phyloP scores from a whole-genome alignment of 2,329 filamentous ascomycete genomes.

The Apiospora koreana region DNA sequence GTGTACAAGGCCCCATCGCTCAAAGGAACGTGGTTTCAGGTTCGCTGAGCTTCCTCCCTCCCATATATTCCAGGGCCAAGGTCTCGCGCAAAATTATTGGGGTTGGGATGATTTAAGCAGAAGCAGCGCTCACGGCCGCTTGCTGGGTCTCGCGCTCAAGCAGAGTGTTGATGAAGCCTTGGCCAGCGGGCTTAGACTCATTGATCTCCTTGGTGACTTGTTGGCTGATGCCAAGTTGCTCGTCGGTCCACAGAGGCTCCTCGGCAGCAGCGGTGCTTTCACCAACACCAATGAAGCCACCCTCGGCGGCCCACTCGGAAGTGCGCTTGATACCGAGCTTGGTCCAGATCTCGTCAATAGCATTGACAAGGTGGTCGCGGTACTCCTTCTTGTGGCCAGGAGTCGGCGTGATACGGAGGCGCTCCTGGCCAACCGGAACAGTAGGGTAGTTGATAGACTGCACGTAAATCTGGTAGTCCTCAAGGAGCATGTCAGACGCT shows the following conservation, averaged over 20 bases:
- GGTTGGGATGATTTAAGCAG: slow-evolving; percentile 28
- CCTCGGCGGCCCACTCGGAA: slow-evolving; percentile 85
- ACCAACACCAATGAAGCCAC: slow-evolving; percentile 94
- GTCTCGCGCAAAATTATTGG: neutral
- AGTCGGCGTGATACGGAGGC: slow-evolving; percentile 92
- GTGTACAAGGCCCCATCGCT: slow-evolving; percentile 26
- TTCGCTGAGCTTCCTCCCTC: slow-evolving; percentile 31
- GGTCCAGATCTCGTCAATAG: slow-evolving; percentile 85
- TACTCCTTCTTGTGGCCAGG: slow-evolving; percentile 86
- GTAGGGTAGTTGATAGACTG: slow-evolving; percentile 48
- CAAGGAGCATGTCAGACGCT: slow-evolving; percentile 88
- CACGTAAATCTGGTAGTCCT: slow-evolving; percentile 92
- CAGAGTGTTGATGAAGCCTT: slow-evolving; percentile 57
- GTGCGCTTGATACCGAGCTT: slow-evolving; percentile 90
- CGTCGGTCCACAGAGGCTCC: slow-evolving; percentile 86
- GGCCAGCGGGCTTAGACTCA: slow-evolving; percentile 39
- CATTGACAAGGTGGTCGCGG: slow-evolving; percentile 81
- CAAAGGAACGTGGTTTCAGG: slow-evolving; percentile 34
- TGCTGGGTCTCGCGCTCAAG: slow-evolving; percentile 53
- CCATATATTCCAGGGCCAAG: neutral
- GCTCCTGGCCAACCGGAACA: slow-evolving; percentile 72
- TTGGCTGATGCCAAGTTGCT: slow-evolving; percentile 74
- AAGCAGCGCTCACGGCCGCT: slow-evolving; percentile 31
- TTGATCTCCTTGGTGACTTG: slow-evolving; percentile 64
- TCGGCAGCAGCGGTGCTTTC: slow-evolving; percentile 62